A percentile compares a stretch with the other conserved stretches of the same genome.
Evolutionary conservation across 2,329 filamentous ascomycete genomes (phyloP).

Genomic region (Verticillium dahliae): DNA sequence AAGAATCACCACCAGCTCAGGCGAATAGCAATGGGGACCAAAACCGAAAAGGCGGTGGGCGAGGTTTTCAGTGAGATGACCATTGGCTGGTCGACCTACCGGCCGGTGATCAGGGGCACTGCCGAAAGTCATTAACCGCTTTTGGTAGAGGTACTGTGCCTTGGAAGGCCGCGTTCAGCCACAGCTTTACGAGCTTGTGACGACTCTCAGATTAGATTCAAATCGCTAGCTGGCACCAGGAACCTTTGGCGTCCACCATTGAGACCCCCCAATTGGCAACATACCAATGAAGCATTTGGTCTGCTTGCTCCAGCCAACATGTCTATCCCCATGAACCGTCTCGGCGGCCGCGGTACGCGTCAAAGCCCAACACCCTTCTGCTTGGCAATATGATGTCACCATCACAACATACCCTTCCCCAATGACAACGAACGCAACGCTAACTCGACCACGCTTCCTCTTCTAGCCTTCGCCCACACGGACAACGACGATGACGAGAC

Average conservation of each 20-base stretch:
- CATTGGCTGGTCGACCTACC: neutral
- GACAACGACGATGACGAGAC: slow-evolving; percentile 55
- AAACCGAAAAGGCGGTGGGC: neutral
- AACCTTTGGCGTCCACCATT: neutral
- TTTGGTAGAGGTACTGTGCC: neutral
- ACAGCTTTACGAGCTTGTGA: neutral
- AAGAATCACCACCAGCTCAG: neutral
- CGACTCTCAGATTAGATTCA: neutral
- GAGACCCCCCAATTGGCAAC: neutral
- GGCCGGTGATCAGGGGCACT: neutral
- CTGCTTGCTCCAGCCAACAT: neutral
- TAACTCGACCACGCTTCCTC: neutral
- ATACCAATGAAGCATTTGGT: neutral
- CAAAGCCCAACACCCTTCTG: neutral
- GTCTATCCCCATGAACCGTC: slow-evolving; percentile 12
- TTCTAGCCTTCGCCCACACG: slow-evolving; percentile 69
- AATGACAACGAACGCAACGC: neutral
- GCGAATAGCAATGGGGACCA: neutral
- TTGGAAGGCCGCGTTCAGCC: neutral
- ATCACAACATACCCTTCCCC: neutral
- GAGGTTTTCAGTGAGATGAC: neutral
- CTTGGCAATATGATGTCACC: slow-evolving; percentile 1
- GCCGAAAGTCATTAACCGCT: neutral
- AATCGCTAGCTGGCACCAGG: neutral
- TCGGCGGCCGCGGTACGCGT: slow-evolving; percentile 12